A percentile compares a stretch with the other conserved stretches of the same genome.
phyloP scores from a whole-genome alignment of 1,139 yeast species.

The Saccharomycopsis hybrid region DNA sequence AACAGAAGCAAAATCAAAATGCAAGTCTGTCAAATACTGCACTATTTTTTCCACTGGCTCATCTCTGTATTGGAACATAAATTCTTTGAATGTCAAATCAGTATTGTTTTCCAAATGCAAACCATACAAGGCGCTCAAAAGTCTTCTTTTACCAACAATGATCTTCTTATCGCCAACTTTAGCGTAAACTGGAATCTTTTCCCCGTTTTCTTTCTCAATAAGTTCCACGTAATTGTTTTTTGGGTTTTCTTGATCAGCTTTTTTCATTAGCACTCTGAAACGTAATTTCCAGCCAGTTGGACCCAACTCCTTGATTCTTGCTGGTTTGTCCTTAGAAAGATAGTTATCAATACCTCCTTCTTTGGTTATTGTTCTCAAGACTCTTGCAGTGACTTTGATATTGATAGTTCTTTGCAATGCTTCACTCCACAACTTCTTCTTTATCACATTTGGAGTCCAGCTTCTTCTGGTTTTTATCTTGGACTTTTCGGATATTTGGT shows the following conservation, averaged over 20 bases:
- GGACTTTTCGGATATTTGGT: conserved; percentile 67
- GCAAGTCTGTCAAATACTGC: conserved; percentile 29
- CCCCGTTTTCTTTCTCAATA: conserved; percentile 32
- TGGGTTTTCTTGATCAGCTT: conserved; percentile 28
- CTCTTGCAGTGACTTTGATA: conserved; percentile 70
- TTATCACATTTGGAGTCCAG: conserved; percentile 78
- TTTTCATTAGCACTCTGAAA: conserved; percentile 52
- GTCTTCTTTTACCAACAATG: conserved; percentile 56
- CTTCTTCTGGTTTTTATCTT: conserved; percentile 68
- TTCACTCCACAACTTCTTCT: conserved; percentile 79
- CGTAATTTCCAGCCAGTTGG: conserved; percentile 87
- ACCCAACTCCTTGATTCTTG: conserved; percentile 87
- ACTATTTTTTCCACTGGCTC: conserved; percentile 31
- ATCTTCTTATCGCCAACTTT: conserved; percentile 44
- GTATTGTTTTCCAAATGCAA: conserved; percentile 41
- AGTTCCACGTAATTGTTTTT: conserved; percentile 29
- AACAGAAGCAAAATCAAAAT: conserved; percentile 33
- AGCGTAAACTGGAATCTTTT: conserved; percentile 41
- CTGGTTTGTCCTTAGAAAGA: conserved; percentile 76
- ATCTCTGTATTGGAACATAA: conserved; percentile 35
- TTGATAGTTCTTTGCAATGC: conserved; percentile 50
- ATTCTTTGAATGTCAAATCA: conserved; percentile 40
- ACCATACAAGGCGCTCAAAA: conserved; percentile 49
- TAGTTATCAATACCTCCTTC: conserved; percentile 95
- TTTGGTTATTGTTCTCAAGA: conserved; percentile 74